Evolutionary conservation across 2,329 filamentous ascomycete species (phyloP).

Genomic region (Aurifilum marmelostoma): DNA sequence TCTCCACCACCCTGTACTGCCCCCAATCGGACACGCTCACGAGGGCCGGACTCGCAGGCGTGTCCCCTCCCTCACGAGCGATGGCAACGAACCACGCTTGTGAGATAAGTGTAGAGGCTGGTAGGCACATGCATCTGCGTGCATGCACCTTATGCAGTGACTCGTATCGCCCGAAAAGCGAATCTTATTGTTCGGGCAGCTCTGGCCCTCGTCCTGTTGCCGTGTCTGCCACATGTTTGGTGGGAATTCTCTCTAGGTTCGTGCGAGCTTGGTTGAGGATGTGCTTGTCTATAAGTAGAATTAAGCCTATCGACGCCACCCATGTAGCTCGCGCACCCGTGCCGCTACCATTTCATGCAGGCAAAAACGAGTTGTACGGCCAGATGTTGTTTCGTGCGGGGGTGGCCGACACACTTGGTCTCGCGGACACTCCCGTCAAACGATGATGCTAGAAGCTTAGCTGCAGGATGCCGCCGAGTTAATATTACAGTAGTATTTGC

Average conservation of each 20-base stretch:
- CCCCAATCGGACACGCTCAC: conserved; percentile 23
- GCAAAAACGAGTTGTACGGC: conserved; percentile 5
- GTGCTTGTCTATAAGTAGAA: neutral
- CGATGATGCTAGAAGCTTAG: conserved; percentile 12
- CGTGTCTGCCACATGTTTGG: neutral
- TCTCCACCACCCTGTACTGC: conserved; percentile 16
- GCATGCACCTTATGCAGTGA: neutral
- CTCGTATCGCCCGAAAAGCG: neutral
- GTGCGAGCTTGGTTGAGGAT: neutral
- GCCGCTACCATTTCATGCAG: conserved; percentile 2
- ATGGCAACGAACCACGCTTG: conserved; percentile 27
- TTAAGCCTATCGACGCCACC: conserved; percentile 5
- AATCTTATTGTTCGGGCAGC: too few species aligned
- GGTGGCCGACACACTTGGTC: conserved; percentile 10
- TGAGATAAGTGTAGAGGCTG: conserved; percentile 20
- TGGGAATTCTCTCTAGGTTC: neutral
- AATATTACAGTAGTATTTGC: neutral
- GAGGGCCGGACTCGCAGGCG: conserved; percentile 16
- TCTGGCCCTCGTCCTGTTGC: neutral
- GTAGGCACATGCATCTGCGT: conserved; percentile 8
- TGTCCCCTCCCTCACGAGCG: conserved; percentile 13
- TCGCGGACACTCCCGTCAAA: conserved; percentile 19
- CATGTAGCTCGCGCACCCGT: neutral
- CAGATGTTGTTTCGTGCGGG: conserved; percentile 7
- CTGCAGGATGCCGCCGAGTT: neutral